Evolutionary conservation across 805 yeast species (phyloP).

Genomic region (Lipomyces yamanashiensis): DNA sequence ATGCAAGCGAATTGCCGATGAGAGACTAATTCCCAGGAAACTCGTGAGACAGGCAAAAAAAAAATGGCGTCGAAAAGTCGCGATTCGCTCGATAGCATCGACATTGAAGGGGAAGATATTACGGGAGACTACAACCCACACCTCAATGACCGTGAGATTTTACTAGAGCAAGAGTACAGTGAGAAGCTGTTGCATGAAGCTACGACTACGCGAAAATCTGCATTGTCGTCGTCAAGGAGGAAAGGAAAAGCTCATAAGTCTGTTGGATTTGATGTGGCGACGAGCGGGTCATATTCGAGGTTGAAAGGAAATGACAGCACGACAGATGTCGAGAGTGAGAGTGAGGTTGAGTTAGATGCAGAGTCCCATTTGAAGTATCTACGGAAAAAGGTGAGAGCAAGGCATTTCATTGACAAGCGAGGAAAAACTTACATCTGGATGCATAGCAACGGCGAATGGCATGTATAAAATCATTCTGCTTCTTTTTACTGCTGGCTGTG

Average conservation of each 20-base stretch:
- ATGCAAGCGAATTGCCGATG: not conserved
- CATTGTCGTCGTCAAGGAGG: slow-evolving; percentile 17
- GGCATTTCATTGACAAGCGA: not conserved
- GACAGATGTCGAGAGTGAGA: slow-evolving; percentile 17
- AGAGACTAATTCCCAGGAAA: not conserved
- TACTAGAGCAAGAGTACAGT: slow-evolving; percentile 21
- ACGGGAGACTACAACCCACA: slow-evolving; percentile 32
- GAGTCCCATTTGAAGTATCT: slow-evolving; percentile 33
- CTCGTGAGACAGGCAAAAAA: not conserved
- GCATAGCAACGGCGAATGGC: slow-evolving; percentile 27
- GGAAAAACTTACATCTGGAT: not conserved
- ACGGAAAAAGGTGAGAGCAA: slow-evolving; percentile 19
- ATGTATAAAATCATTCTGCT: slow-evolving; percentile 19
- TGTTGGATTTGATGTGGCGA: slow-evolving; percentile 18
- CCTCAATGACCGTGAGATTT: slow-evolving; percentile 17
- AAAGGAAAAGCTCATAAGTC: slow-evolving; percentile 14
- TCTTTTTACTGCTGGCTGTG: slow-evolving; percentile 13
- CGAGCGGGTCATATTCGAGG: slow-evolving; percentile 14
- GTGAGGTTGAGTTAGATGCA: slow-evolving; percentile 34
- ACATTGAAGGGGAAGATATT: slow-evolving; percentile 34
- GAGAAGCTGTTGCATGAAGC: slow-evolving; percentile 29
- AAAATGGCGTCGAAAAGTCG: slow-evolving; percentile 8
- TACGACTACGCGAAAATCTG: slow-evolving; percentile 13
- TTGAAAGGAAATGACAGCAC: slow-evolving; percentile 3
- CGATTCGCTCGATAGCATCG: slow-evolving; percentile 23